These are phyloP conservation scores for Talaromyces verruculosus DNA, from an alignment of 2,329 filamentous ascomycete species.

Conservation along the genomic window DNA sequence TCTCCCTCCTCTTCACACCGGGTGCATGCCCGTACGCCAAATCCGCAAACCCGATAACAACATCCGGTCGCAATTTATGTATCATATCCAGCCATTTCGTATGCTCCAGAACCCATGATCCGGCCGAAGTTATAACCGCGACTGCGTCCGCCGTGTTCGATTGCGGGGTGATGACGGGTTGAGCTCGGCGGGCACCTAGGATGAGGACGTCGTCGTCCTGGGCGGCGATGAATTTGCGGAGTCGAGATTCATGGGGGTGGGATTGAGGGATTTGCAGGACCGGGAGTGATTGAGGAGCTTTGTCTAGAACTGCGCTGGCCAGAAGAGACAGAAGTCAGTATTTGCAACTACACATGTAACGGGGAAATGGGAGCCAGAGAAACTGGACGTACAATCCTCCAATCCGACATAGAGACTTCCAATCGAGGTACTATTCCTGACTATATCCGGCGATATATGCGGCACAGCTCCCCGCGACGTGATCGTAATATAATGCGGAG, in stretches of 20 bases:
- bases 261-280: constrained; percentile 52
- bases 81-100: constrained; percentile 68
- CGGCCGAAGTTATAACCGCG: constrained; percentile 80
- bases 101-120: constrained; percentile 70
- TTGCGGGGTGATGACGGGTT: constrained; percentile 68
- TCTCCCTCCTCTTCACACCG: constrained; percentile 70
- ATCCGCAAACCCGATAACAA: constrained; percentile 77
- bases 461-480: constrained; percentile 83
- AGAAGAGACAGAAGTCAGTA: constrained; percentile 65
- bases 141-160: constrained; percentile 70
- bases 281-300: constrained; percentile 46
- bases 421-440: constrained; percentile 64
- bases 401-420: constrained; percentile 75
- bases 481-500: constrained; percentile 76
- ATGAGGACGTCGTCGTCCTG: constrained; percentile 66
- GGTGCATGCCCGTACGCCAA: constrained; percentile 60
- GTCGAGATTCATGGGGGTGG: constrained; percentile 50
- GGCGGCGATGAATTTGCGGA: constrained; percentile 76
- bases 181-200: constrained; percentile 73
- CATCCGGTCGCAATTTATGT: constrained; percentile 70
- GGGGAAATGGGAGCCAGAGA: too few relatives aligned
- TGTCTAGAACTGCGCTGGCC: constrained; percentile 61
- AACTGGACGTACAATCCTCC: constrained; percentile 76
- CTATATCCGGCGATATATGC: constrained; percentile 83
- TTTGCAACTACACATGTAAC: neutral